Base-by-base conservation (phyloP, 441 rosid species). In the Mallotus repandus region DNA sequence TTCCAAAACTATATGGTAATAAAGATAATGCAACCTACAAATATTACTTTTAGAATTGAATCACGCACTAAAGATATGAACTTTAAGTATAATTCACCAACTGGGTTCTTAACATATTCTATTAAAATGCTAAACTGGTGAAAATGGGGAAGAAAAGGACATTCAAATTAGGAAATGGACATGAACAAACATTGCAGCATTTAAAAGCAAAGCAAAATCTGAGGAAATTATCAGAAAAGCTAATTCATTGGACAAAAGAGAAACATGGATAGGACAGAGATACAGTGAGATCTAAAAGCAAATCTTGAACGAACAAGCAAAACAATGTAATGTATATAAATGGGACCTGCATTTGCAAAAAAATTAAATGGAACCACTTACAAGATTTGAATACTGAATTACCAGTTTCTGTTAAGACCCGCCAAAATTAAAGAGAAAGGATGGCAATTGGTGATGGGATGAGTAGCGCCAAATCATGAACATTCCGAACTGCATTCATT, bases 371-470 rank as follows among this genome's bases (percentile, higher is more conserved):
- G 25, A 14, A 68, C n/a, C 46, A 16, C 19, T 49, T 50, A 50
- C 70, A 55, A 49, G 74, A 70, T 48, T 35, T 45, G 29, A 45
- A 63, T 41, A 49, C 53, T 13, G 16, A 49, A 49, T 29, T 29
- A 10, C 1, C 4, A 49, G 14, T 8, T 41, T 18, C 13, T 35
- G 2, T 25, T 14, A 13, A 25, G 13, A 58, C 11, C 68, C 68
- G 72, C 53, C 25, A 70, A 69, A 58, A 60, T 16, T 49, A 10
- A 70, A 50, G 14, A 14, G 63, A 18, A 69, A 68, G 9, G 32
- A 53, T 29, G 32, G n/a, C 9, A n/a, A 22, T 15, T 14, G 14
- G 69, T 43, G 9, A 43, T 9, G 9, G 46, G 32, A 61, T 63
- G 65, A 61, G 12, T 14, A 15, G 65, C 9, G 65, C 19, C n/a